phyloP scores from a whole-genome alignment of 2,329 filamentous ascomycete genomes.

The Cercospora zeae-maydis region DNA sequence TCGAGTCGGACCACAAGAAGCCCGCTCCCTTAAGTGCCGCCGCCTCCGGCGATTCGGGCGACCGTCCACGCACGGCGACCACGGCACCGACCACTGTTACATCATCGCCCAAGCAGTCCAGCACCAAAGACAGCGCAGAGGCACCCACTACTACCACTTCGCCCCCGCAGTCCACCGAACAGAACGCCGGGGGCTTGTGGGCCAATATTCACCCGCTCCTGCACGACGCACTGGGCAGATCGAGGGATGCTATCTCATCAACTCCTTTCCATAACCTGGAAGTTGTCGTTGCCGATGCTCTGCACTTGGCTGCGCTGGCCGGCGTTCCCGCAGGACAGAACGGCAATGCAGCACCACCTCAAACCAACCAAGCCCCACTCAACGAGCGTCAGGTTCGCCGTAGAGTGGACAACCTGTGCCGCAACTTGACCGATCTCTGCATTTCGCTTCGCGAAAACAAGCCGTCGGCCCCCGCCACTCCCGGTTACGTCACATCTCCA shows the following conservation, averaged over 20 bases:
- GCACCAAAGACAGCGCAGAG: slow-evolving; percentile 47
- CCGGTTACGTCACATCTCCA: not conserved
- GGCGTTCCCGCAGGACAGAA: slow-evolving; percentile 60
- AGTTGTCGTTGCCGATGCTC: slow-evolving; percentile 73
- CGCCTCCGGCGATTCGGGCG: slow-evolving; percentile 68
- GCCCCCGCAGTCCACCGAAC: slow-evolving; percentile 7
- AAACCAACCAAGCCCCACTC: slow-evolving; percentile 54
- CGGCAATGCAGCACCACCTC: slow-evolving; percentile 63
- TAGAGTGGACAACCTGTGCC: slow-evolving; percentile 89
- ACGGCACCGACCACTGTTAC: slow-evolving; percentile 89
- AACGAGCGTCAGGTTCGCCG: slow-evolving; percentile 82
- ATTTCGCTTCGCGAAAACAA: slow-evolving; percentile 62
- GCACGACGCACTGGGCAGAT: slow-evolving; percentile 74
- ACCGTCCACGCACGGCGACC: slow-evolving; percentile 84
- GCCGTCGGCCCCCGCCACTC: slow-evolving; percentile 23
- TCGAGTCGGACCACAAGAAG: slow-evolving; percentile 77
- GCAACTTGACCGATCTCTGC: slow-evolving; percentile 87
- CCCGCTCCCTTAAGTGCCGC: slow-evolving; percentile 78
- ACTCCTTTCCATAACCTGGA: slow-evolving; percentile 79
- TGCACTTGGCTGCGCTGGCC: slow-evolving; percentile 74
- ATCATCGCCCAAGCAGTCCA: slow-evolving; percentile 71
- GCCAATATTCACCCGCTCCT: slow-evolving; percentile 71
- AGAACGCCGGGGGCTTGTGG: slow-evolving; percentile 40
- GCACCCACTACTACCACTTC: slow-evolving; percentile 25
- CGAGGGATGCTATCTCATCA: slow-evolving; percentile 63